Evolutionary conservation across 1,284 basidiomycete species (phyloP).

Genomic region (Microstroma glucosiphilum): DNA sequence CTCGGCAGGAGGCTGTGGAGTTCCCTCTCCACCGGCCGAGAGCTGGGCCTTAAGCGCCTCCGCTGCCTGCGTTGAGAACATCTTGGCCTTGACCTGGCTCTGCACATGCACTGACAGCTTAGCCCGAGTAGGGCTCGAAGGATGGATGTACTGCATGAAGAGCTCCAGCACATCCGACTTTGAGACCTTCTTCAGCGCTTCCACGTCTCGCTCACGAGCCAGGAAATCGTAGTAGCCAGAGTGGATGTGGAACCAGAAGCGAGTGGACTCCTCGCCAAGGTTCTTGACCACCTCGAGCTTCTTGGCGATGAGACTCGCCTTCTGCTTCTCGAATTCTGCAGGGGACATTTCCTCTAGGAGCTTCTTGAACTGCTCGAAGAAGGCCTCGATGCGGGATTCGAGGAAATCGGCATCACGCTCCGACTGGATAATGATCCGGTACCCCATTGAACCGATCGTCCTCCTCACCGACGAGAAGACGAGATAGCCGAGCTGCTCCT

Average conservation of each 20-base stretch:
- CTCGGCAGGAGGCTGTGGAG: conserved; percentile 44
- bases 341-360: conserved; percentile 35
- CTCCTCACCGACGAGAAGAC: conserved; percentile 41
- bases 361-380: conserved; percentile 67
- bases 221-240: conserved; percentile 51
- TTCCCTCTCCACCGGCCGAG: conserved; percentile 41
- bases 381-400: conserved; percentile 80
- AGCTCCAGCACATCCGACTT: conserved; percentile 73
- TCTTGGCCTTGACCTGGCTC: conserved; percentile 57
- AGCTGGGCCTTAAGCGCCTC: conserved; percentile 61
- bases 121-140: conserved; percentile 27
- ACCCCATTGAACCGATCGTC: conserved; percentile 61
- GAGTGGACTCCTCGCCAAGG: conserved; percentile 42
- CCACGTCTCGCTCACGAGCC: conserved; percentile 65
- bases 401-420: conserved; percentile 78
- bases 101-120: conserved; percentile 36
- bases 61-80: conserved; percentile 64
- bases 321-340: conserved; percentile 41
- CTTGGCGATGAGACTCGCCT: conserved; percentile 41
- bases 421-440: conserved; percentile 85
- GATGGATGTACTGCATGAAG: conserved; percentile 66
- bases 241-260: conserved; percentile 62
- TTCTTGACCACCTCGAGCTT: conserved; percentile 46
- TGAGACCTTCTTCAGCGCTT: conserved; percentile 60
- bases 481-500: conserved; percentile 87